Evolutionary conservation across 1,284 basidiomycete species (phyloP).

Genomic region (Gomphus bonarii): DNA sequence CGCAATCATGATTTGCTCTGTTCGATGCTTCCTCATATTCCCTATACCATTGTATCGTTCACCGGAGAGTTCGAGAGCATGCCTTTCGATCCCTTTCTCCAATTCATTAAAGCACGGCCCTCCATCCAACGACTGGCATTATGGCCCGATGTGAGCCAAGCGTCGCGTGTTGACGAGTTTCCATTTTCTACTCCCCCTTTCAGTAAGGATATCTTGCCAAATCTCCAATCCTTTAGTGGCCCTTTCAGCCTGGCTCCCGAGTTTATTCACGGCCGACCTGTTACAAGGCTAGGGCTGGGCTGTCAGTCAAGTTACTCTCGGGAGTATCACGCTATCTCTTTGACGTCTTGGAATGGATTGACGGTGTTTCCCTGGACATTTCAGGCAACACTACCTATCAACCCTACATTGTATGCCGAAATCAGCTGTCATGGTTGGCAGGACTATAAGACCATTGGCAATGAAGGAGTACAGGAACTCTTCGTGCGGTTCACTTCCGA

Average conservation of each 20-base stretch:
- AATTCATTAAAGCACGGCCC: background rate
- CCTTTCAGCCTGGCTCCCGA: background rate
- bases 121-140: background rate
- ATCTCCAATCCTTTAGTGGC: conserved; percentile 21
- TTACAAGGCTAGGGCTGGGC: too few species aligned
- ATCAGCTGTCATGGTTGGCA: background rate
- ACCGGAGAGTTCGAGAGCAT: background rate
- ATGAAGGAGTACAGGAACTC: background rate
- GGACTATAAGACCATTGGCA: background rate
- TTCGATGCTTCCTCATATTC: background rate
- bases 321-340: background rate
- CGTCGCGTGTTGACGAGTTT: too few species aligned
- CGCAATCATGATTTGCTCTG: background rate
- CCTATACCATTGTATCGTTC: background rate
- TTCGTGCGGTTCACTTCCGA: background rate
- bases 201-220: conserved; percentile 28
- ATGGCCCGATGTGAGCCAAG: too few species aligned
- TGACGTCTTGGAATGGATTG: background rate
- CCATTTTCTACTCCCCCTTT: too few species aligned
- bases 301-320: background rate
- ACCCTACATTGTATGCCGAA: background rate
- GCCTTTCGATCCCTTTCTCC: background rate
- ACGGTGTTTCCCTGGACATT: background rate
- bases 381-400: too few species aligned
- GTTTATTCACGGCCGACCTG: background rate